phyloP scores from a whole-genome alignment of 495 filamentous ascomycete species.

The Xylaria longipes region DNA sequence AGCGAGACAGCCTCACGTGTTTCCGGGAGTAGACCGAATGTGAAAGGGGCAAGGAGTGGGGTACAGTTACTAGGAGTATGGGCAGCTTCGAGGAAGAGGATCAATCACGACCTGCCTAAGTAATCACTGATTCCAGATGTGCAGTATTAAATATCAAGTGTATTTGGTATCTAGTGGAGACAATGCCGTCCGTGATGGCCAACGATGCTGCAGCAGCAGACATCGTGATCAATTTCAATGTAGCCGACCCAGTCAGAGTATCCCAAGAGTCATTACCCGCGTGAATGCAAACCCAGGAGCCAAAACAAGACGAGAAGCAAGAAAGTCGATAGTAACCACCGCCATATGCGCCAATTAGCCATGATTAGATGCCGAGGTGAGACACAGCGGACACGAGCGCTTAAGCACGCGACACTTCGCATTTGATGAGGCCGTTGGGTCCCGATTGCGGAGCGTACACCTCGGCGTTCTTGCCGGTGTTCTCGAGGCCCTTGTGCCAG shows the following conservation, averaged over 20 bases:
- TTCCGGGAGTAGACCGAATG: neutral
- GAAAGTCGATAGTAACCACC: slow-evolving; percentile 15
- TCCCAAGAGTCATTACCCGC: slow-evolving; percentile 8
- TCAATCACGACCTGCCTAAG: neutral
- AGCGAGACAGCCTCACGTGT: neutral
- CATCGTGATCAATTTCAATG: slow-evolving; percentile 2
- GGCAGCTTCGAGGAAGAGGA: neutral
- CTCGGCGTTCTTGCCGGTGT: slow-evolving; percentile 95
- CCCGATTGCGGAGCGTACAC: slow-evolving; percentile 92
- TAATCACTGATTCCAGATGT: neutral
- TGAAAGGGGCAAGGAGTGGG: neutral
- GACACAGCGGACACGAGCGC: slow-evolving; percentile 32
- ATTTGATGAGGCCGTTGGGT: slow-evolving; percentile 96
- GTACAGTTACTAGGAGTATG: neutral
- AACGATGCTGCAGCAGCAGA: neutral
- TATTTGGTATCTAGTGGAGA: slow-evolving; percentile 30
- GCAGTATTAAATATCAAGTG: slow-evolving; percentile 17
- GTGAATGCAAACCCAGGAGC: slow-evolving; percentile 23
- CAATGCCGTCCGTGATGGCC: slow-evolving; percentile 8
- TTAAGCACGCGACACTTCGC: slow-evolving; percentile 76
- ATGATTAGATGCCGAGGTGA: slow-evolving; percentile 49
- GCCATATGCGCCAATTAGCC: slow-evolving; percentile 25
- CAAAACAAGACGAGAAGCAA: slow-evolving; percentile 21
- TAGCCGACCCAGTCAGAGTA: slow-evolving; percentile 11
- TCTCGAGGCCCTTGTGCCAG: slow-evolving; percentile 97